phyloP scores from a whole-genome alignment of 352 stramenopile genomes.

The Phytopythium boreale region DNA sequence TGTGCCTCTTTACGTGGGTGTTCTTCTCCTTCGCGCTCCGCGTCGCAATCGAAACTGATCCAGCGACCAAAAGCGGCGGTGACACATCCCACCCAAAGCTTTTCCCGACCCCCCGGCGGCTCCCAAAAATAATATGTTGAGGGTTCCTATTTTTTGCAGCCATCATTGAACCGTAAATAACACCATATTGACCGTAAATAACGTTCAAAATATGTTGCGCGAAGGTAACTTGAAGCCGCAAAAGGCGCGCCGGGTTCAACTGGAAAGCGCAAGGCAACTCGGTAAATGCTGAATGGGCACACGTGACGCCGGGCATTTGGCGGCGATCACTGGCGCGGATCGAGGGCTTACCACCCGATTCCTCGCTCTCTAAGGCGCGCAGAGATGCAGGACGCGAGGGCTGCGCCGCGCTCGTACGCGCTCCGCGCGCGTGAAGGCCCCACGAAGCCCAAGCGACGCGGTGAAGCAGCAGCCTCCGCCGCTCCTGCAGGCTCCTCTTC shows the following conservation, averaged over 20 bases:
- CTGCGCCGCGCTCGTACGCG: slow-evolving; percentile 1
- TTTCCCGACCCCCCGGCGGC: too few species aligned
- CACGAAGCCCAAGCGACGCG: background rate
- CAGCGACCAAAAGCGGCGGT: background rate
- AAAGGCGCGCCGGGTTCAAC: background rate
- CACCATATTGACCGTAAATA: too few species aligned
- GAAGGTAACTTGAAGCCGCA: background rate
- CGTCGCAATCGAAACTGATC: slow-evolving; percentile 19
- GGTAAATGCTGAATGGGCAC: background rate
- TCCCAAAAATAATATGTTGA: too few species aligned
- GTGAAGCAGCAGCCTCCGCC: background rate
- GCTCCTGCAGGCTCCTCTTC: background rate
- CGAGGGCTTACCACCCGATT: background rate
- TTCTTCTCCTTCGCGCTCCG: background rate
- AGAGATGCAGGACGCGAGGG: slow-evolving; percentile 4
- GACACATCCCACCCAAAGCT: background rate
- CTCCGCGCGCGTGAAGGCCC: background rate
- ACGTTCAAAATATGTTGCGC: background rate
- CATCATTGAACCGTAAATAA: too few species aligned
- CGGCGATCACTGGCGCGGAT: background rate
- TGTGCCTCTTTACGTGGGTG: background rate
- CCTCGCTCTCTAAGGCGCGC: background rate
- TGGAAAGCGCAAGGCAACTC: background rate
- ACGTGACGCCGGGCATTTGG: background rate
- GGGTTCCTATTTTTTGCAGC: too few species aligned